Base-by-base conservation (phyloP, 208 protist species). In the Crithidia acanthocephali region DNA sequence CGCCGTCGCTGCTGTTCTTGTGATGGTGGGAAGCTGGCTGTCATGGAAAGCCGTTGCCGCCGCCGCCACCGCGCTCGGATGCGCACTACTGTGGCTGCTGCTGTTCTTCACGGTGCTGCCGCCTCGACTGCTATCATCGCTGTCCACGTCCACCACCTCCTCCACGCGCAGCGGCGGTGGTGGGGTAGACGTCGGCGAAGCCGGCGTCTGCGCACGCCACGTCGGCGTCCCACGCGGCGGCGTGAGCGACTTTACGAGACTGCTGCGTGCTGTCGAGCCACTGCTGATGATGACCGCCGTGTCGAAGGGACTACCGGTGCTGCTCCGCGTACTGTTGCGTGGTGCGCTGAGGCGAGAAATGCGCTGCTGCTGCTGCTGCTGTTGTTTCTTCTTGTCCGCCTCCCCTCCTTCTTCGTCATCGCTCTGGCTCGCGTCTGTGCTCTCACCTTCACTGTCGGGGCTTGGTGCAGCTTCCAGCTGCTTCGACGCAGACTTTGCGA, bases 301-400 rank as follows among this genome's bases (percentile, higher is more conserved):
- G 2, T 71, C 55, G 18, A 71, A 73, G 1, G 65, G 56, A 48
- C 72, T 76, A 25, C 63, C 57, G 11, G 57, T 44, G 33, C 35
- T 63, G 61, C 35, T 64, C 22, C 61, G 52, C 25, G 42, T 18
- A 18, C 30, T 60, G 32, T 33, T 40, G 20, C 53, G 37, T 35
- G 37, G 25, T 13, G 48, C 37, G 8, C 37, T 30, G 33, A n/a
- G 44, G 33, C 25, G 42, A 9, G 40, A 27, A 18, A 2, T 35
- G 9, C 40, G 58, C 10, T 10, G 44, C 44, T 4, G 44, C 6
- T 4, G 3, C 44, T 48, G 9, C 16, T 9, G 13, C 18, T 48
- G 9, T 42, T 42, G 9, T 6, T 13, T 10, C 58, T 20, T 32
- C 25, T 16, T 30, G 32, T 2, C 22, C 35, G 10, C 15, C 20